Evolutionary conservation across 140 eudicot genomes (phyloP), one percentile per base, ranked within the genome.

Genomic region (Flaveria floridana): DNA sequence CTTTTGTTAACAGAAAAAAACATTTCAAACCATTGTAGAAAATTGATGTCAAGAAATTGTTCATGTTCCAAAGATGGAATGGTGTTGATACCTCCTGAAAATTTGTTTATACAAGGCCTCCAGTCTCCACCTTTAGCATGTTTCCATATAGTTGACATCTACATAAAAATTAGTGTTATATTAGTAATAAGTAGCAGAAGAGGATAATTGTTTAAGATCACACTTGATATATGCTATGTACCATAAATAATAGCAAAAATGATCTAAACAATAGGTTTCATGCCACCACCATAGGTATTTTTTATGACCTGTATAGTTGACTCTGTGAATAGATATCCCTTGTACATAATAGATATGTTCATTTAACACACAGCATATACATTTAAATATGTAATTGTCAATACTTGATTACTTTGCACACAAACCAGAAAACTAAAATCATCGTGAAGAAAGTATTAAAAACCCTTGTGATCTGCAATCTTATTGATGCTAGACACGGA

Each of bases 101-200:
- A 79, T 74, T 75, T 93, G 87, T 77, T 86, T 79, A 82, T 76
- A 80, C 98, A 93, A 68, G 98, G 97, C 82, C 72, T 90, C 98
- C 98, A 93, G 53, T 83, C 94, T 57, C 94, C 89, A 66, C 89
- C 82, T 84, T 85, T 90, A 75, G 91, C 85, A 83, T 90, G 89
- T 73, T 88, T 88, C 98, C 98, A 93, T 80, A 90, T 84, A n/a
- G 95, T 92, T 71, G 92, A 87, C 81, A 92, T 89, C 98, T 92
- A 78, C 80, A 83, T 68, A 13, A 68, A 79, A 63, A 67, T 19
- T 2, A 55, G 61, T 47, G 52, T 25, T 70, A 63, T 14, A 52
- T 85, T 71, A 85, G 68, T 11, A 71, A 26, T 56, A 46, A 9
- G 41, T 25, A 78, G 47, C 26, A 57, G 62, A 74, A 48, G 8